Evolutionary conservation across 331 rosid genomes (phyloP).

Genomic region (Quercus phellos): DNA sequence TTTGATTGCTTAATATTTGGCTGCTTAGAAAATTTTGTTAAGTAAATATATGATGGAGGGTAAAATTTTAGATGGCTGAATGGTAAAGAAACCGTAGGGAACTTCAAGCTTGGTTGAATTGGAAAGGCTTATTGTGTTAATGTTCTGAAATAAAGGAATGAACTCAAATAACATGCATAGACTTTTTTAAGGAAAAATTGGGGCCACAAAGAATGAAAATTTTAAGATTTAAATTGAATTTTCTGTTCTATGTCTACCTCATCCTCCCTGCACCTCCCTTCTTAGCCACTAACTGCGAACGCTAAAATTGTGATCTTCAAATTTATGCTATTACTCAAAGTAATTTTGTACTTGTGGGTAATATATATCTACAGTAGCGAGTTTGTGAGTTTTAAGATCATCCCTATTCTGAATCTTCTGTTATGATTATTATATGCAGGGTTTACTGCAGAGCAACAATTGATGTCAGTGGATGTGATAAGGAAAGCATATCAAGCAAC

Average conservation of each 20-base stretch:
- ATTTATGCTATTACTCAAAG: not conserved
- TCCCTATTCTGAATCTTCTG: conserved; percentile 3
- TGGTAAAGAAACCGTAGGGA: not conserved
- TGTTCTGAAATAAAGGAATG: not conserved
- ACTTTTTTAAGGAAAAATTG: not conserved
- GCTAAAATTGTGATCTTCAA: not conserved
- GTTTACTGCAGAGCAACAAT: conserved; percentile 80
- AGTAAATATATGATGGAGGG: not conserved
- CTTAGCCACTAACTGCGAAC: not conserved
- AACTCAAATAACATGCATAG: not conserved
- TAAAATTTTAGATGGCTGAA: not conserved
- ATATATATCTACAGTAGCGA: not conserved
- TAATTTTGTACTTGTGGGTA: not conserved
- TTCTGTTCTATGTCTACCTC: not conserved
- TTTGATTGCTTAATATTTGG: conserved; percentile 11
- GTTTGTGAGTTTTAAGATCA: not conserved
- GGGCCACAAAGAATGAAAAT: not conserved
- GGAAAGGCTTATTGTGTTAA: not conserved
- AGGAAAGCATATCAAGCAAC: conserved; percentile 96
- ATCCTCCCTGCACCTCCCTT: not conserved
- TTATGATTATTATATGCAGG: conserved; percentile 44
- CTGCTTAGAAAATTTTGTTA: not conserved
- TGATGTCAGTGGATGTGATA: conserved; percentile 78
- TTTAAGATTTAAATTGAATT: not conserved
- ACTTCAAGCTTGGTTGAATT: not conserved